Percentiles rank a stretch among this genome's conserved stretches.
Evolutionary conservation across 768 basidiomycete species (phyloP).

Genomic region (Dacryopinax primogenitus): DNA sequence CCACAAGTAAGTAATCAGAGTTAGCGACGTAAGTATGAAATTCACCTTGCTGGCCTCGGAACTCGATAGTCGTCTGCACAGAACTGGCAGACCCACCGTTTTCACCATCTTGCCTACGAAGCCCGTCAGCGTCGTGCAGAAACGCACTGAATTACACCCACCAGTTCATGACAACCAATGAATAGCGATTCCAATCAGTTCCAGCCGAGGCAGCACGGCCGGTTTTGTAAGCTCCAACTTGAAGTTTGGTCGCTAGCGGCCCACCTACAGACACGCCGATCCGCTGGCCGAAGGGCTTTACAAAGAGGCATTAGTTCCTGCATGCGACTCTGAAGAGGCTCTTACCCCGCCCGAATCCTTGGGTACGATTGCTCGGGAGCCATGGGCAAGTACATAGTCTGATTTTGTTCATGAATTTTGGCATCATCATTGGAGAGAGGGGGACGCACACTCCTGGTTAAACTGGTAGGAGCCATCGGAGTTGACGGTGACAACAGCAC

Average conservation of each 20-base stretch:
- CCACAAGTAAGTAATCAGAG: neutral
- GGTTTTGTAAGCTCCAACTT: slow-evolving; percentile 57
- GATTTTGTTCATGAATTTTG: neutral
- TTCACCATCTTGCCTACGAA: slow-evolving; percentile 15
- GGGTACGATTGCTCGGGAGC: slow-evolving; percentile 58
- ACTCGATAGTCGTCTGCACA: slow-evolving; percentile 48
- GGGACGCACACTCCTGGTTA: slow-evolving; percentile 47
- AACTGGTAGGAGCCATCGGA: slow-evolving; percentile 44
- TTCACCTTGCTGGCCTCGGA: slow-evolving; percentile 43
- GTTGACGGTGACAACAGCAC: slow-evolving; percentile 54
- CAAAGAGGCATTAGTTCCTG: neutral
- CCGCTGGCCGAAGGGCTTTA: slow-evolving; percentile 46
- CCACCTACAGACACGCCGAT: slow-evolving; percentile 54
- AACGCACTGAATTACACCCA: slow-evolving; percentile 12
- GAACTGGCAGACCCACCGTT: slow-evolving; percentile 39
- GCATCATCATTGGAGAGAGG: neutral
- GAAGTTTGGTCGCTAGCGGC: slow-evolving; percentile 41
- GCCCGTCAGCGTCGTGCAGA: neutral
- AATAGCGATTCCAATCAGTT: slow-evolving; percentile 50
- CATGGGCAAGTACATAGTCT: slow-evolving; percentile 59
- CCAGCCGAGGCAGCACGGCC: slow-evolving; percentile 33
- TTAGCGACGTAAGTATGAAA: neutral
- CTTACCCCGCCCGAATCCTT: slow-evolving; percentile 43
- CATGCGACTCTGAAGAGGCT: neutral
- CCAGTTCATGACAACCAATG: slow-evolving; percentile 62